Conservation (phyloP, 805 yeast species). For the Nakazawaea sp. region DNA sequence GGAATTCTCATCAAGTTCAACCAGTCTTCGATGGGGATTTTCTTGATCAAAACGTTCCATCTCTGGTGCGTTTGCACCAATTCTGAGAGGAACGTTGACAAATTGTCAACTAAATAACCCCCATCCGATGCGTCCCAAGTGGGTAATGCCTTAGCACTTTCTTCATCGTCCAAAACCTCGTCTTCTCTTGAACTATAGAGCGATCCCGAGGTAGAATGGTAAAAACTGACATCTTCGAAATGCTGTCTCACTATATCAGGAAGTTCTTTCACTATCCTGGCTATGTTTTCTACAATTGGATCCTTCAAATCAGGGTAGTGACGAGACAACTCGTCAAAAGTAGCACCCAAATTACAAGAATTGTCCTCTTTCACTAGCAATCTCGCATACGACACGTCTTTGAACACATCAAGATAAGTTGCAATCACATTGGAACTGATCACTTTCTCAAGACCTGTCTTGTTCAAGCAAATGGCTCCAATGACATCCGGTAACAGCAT, state of each 20-base stretch:
- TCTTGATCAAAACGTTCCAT: slow-evolving; percentile 34
- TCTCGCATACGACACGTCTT: slow-evolving; percentile 40
- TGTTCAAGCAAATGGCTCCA: slow-evolving; percentile 78
- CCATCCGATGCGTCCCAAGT: slow-evolving; percentile 49
- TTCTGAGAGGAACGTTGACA: slow-evolving; percentile 42
- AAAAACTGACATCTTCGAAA: slow-evolving; percentile 37
- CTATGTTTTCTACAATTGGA: slow-evolving; percentile 41
- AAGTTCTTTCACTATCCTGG: slow-evolving; percentile 34
- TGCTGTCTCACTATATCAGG: slow-evolving; percentile 28
- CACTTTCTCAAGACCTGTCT: slow-evolving; percentile 59
- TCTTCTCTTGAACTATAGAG: slow-evolving; percentile 38
- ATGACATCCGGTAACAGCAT: slow-evolving; percentile 64
- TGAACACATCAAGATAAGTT: slow-evolving; percentile 44
- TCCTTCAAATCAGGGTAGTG: slow-evolving; percentile 76
- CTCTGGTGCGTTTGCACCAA: slow-evolving; percentile 45
- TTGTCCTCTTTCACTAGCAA: slow-evolving; percentile 47
- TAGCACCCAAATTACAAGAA: slow-evolving; percentile 51
- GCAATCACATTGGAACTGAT: slow-evolving; percentile 30
- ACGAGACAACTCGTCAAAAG: slow-evolving; percentile 74
- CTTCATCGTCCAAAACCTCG: slow-evolving; percentile 32
- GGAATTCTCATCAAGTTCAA: slow-evolving; percentile 39
- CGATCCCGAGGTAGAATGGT: slow-evolving; percentile 30
- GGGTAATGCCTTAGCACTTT: slow-evolving; percentile 29
- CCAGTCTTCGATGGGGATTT: slow-evolving; percentile 36
- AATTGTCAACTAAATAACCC: slow-evolving; percentile 42